These are phyloP conservation scores for Physaria fendleri DNA, from an alignment of 345 rosid species.

Conservation along the genomic window DNA sequence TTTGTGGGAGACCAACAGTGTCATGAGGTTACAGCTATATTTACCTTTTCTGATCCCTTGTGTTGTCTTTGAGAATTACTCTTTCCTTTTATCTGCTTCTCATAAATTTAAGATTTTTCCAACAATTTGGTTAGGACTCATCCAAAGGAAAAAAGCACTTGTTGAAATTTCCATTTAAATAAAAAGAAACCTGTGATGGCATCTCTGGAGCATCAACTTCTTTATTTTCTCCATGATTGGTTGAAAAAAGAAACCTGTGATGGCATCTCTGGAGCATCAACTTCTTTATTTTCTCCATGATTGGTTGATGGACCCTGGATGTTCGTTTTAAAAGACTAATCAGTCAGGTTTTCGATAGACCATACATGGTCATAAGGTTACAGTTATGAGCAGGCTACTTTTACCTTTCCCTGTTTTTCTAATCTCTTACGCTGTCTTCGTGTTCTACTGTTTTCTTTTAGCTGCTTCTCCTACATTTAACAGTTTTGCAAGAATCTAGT, in stretches of 20 bases:
- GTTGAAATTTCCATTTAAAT: no score
- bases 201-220: neutral
- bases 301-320: conserved; percentile 18
- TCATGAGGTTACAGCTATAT: neutral
- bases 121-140: conserved; percentile 12
- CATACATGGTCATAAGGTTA: conserved; percentile 13
- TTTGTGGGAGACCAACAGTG: neutral
- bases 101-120: conserved; percentile 1
- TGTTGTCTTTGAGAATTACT: conserved; percentile 12
- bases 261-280: neutral
- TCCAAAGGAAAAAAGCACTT: conserved; percentile 1
- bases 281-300: neutral
- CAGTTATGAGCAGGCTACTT: neutral
- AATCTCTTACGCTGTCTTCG: conserved; percentile 10
- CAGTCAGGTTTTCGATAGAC: neutral
- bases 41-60: conserved; percentile 19
- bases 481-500: neutral
- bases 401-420: conserved; percentile 26
- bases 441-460: conserved; percentile 16
- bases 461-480: conserved; percentile 18
- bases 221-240: neutral
- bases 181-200: conserved; percentile 20
- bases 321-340: neutral
- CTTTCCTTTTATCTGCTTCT: conserved; percentile 18
- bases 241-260: conserved; percentile 14